Percentiles rank a stretch among this genome's conserved stretches.
These are phyloP conservation scores for Beauveria varroae DNA, from an alignment of 2,329 filamentous ascomycete genomes.

Conservation along the genomic window DNA sequence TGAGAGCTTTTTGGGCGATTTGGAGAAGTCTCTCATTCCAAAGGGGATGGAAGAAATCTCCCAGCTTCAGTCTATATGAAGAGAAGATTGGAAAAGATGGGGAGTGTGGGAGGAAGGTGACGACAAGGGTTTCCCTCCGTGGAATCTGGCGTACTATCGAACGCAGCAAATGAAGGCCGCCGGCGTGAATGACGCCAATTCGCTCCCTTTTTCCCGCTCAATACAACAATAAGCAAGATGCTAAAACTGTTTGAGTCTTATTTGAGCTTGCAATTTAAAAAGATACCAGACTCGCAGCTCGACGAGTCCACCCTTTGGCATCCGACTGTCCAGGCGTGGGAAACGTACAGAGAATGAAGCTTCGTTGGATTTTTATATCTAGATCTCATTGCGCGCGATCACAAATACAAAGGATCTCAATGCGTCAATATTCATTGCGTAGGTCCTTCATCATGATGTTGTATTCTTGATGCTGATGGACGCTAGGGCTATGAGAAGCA, in stretches of 20 bases:
- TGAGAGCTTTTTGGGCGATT: neutral
- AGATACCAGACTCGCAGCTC: neutral
- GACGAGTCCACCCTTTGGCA: neutral
- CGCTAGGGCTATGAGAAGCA: neutral
- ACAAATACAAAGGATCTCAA: neutral
- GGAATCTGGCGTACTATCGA: neutral
- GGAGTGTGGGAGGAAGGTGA: neutral
- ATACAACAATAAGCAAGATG: neutral
- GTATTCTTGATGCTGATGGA: neutral
- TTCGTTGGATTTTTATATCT: constrained; percentile 1
- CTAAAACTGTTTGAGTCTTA: neutral
- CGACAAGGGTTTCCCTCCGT: neutral
- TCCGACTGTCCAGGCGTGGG: neutral
- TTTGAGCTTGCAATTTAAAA: neutral
- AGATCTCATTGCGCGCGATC: neutral
- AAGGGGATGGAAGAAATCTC: neutral
- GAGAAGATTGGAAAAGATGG: neutral
- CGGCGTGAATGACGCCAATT: neutral
- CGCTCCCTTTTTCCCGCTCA: neutral
- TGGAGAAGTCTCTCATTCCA: neutral
- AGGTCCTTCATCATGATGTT: neutral
- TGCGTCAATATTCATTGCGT: neutral
- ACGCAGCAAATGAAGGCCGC: neutral
- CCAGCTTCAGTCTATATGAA: neutral
- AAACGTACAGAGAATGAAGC: neutral